phyloP scores from a whole-genome alignment of 2,329 filamentous ascomycete genomes.

The Paecilomyces fulvus region DNA sequence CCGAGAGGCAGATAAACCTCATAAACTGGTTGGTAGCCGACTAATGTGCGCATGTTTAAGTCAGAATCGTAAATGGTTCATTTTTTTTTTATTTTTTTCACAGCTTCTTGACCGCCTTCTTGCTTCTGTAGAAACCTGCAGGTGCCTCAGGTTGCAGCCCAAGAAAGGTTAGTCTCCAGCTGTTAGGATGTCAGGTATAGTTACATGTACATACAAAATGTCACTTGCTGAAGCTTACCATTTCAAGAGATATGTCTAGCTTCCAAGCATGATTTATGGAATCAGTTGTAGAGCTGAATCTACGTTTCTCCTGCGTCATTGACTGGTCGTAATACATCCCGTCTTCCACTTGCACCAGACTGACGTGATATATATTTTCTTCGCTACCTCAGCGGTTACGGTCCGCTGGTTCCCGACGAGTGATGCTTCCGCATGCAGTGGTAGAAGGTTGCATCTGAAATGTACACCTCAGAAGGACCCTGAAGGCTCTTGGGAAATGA shows the following conservation, averaged over 20 bases:
- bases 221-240: not conserved
- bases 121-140: too few relatives aligned
- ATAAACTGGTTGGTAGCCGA: too few relatives aligned
- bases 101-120: too few relatives aligned
- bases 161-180: not conserved
- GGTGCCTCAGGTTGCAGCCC: too few relatives aligned
- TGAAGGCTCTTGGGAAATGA: not conserved
- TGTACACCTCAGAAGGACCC: not conserved
- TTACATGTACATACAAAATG: too few relatives aligned
- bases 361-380: constrained; percentile 1
- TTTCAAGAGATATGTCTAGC: not conserved
- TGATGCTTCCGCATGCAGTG: not conserved
- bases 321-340: not conserved
- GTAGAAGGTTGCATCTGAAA: not conserved
- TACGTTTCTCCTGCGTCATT: not conserved
- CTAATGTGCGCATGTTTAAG: too few relatives aligned
- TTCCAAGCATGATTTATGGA: not conserved
- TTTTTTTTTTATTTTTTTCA: too few relatives aligned
- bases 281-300: not conserved
- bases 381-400: not conserved
- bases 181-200: not conserved
- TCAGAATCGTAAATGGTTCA: too few relatives aligned
- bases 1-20: too few relatives aligned
- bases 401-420: not conserved
- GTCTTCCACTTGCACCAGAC: not conserved